A percentile compares a stretch with the other conserved stretches of the same genome.
Conservation (phyloP, 805 yeast genomes). For the Candida awuae region DNA sequence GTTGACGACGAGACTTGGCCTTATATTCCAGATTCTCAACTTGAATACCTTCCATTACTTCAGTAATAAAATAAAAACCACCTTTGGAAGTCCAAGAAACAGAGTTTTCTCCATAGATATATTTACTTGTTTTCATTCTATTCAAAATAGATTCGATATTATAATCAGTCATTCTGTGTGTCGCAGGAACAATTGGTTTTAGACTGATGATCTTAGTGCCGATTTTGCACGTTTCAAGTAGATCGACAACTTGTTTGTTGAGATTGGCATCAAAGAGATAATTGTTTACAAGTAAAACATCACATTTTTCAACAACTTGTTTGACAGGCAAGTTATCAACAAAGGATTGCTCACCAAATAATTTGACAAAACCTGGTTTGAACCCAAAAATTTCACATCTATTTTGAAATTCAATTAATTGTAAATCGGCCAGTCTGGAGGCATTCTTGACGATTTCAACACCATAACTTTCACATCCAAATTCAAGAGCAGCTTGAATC, state of each 20-base stretch:
- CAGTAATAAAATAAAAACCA: constrained; percentile 69
- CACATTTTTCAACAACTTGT: constrained; percentile 48
- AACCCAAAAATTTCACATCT: constrained; percentile 62
- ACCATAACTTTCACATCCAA: constrained; percentile 79
- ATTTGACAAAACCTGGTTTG: constrained; percentile 43
- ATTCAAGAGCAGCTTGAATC: constrained; percentile 80
- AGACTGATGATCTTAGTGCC: constrained; percentile 77
- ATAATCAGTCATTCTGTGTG: constrained; percentile 55
- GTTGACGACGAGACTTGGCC: not conserved
- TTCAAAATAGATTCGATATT: constrained; percentile 52
- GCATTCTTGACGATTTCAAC: constrained; percentile 87
- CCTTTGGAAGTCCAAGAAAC: constrained; percentile 91
- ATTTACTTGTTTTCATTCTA: constrained; percentile 53
- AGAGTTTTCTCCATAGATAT: constrained; percentile 55
- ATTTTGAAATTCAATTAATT: constrained; percentile 46
- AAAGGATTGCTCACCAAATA: constrained; percentile 65
- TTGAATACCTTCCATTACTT: constrained; percentile 39
- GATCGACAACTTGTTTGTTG: constrained; percentile 54
- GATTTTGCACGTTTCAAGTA: constrained; percentile 54
- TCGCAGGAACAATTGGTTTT: constrained; percentile 70
- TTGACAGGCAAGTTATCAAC: constrained; percentile 53
- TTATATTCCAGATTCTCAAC: constrained; percentile 23
- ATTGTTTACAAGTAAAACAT: constrained; percentile 73
- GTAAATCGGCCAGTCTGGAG: constrained; percentile 55
- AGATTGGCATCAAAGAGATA: constrained; percentile 74